Conservation (phyloP, 768 basidiomycete species). For the Lentinula lateritia region DNA sequence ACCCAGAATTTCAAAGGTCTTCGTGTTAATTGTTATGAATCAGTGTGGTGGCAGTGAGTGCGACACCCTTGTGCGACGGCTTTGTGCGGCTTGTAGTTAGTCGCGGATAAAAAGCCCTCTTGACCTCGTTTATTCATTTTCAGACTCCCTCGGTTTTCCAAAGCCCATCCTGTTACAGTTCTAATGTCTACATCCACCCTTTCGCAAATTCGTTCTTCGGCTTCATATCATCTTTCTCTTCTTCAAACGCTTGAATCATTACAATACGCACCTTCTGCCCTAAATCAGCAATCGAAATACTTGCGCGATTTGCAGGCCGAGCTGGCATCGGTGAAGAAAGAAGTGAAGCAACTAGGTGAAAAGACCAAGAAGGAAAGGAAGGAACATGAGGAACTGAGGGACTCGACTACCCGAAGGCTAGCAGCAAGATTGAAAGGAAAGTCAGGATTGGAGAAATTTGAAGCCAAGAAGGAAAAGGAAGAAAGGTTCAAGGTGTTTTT, state of each 20-base stretch:
- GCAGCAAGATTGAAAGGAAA: conserved; percentile 35
- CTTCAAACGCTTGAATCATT: conserved; percentile 27
- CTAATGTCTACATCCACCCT: neutral
- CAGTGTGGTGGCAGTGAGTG: neutral
- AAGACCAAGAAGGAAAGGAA: conserved; percentile 40
- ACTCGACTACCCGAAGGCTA: conserved; percentile 32
- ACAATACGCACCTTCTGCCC: conserved; percentile 34
- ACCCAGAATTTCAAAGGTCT: too few species aligned
- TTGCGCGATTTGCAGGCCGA: conserved; percentile 28
- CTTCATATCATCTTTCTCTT: conserved; percentile 31
- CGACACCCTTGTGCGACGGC: too few species aligned
- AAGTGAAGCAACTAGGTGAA: conserved; percentile 22
- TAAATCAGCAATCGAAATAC: conserved; percentile 29
- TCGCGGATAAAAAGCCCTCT: neutral
- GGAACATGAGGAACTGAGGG: conserved; percentile 34
- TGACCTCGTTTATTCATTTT: neutral
- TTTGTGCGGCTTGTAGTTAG: too few species aligned
- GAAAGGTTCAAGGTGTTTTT: conserved; percentile 27
- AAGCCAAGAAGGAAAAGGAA: conserved; percentile 37
- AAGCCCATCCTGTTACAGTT: neutral
- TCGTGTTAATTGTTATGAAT: neutral
- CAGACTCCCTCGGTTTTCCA: neutral
- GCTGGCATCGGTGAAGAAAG: conserved; percentile 17
- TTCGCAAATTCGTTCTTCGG: conserved; percentile 26
- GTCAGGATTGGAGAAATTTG: conserved; percentile 29